Evolutionary conservation across 2,329 filamentous ascomycete species (phyloP).

Genomic region (Achaetomium macrosporum): DNA sequence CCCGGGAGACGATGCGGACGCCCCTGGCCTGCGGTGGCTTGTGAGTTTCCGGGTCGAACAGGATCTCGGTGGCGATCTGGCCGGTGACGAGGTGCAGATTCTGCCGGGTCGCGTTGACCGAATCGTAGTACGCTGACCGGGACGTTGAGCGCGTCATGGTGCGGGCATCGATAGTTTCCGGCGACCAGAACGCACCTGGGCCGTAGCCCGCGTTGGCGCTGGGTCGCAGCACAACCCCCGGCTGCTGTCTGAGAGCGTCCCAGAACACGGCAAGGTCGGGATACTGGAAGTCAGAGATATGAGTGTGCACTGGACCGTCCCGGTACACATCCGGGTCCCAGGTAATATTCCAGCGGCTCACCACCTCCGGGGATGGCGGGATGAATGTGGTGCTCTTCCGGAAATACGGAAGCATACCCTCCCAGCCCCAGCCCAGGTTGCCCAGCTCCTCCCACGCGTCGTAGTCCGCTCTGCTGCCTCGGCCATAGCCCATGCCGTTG

Average conservation of each 20-base stretch:
- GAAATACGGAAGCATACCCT: conserved; percentile 43
- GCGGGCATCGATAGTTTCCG: conserved; percentile 15
- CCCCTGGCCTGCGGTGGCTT: conserved; percentile 24
- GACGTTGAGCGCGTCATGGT: conserved; percentile 18
- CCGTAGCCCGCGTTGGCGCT: conserved; percentile 12
- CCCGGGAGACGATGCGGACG: conserved; percentile 26
- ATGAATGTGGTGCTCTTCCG: conserved; percentile 32
- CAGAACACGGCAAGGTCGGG: conserved; percentile 18
- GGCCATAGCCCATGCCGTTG: conserved; percentile 38
- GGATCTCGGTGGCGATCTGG: conserved; percentile 18
- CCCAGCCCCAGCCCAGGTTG: conserved; percentile 37
- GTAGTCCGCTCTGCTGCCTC: conserved; percentile 36
- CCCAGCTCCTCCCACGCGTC: conserved; percentile 39
- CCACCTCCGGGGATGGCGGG: conserved; percentile 8
- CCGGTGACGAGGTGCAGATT: conserved; percentile 21
- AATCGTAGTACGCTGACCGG: conserved; percentile 22
- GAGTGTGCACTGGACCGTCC: conserved; percentile 15
- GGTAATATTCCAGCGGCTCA: conserved; percentile 17
- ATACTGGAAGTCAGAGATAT: conserved; percentile 21
- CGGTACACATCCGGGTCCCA: conserved; percentile 17
- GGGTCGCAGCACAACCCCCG: conserved; percentile 2
- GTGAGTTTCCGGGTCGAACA: conserved; percentile 8
- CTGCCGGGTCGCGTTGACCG: conserved; percentile 13
- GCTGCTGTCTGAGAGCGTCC: conserved; percentile 13
- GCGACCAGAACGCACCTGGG: conserved; percentile 16